phyloP scores from a whole-genome alignment of 1,139 yeast genomes.

The Zhuliangozyma parablackwelliae region DNA sequence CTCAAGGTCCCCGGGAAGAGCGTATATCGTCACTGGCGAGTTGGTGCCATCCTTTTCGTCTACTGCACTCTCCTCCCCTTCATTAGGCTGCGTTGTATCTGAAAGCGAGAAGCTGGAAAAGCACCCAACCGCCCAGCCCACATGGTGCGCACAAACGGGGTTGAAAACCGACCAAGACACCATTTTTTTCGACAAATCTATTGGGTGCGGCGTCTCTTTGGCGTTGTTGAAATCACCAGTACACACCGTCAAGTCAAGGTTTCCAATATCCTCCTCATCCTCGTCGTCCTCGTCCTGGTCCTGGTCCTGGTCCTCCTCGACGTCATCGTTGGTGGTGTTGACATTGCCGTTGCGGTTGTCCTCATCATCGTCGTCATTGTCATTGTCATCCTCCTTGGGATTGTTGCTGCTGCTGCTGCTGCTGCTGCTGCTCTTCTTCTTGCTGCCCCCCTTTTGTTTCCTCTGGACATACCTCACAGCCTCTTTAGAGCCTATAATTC shows the following conservation, averaged over 20 bases:
- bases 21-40: constrained; percentile 54
- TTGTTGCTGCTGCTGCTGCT: background rate
- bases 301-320: constrained; percentile 49
- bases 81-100: constrained; percentile 15
- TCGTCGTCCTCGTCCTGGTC: constrained; percentile 19
- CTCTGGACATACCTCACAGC: constrained; percentile 13
- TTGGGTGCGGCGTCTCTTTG: constrained; percentile 45
- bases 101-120: constrained; percentile 59
- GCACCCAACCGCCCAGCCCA: constrained; percentile 96
- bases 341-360: constrained; percentile 12
- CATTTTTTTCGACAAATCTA: constrained; percentile 67
- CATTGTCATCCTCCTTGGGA: background rate
- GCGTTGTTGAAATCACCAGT: constrained; percentile 64
- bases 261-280: constrained; percentile 48
- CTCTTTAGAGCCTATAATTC: constrained; percentile 35
- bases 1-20: constrained; percentile 51
- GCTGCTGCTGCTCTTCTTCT: constrained; percentile 9
- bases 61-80: constrained; percentile 30
- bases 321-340: constrained; percentile 30
- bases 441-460: constrained; percentile 10
- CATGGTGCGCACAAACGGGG: constrained; percentile 89
- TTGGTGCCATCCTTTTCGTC: constrained; percentile 32
- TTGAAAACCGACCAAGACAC: constrained; percentile 77
- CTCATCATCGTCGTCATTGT: constrained; percentile 2
- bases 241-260: constrained; percentile 61